Evolutionary conservation across 129 eudicot species (phyloP), one percentile per base, ranked within the genome.

Genomic region (Flaveria brownii): DNA sequence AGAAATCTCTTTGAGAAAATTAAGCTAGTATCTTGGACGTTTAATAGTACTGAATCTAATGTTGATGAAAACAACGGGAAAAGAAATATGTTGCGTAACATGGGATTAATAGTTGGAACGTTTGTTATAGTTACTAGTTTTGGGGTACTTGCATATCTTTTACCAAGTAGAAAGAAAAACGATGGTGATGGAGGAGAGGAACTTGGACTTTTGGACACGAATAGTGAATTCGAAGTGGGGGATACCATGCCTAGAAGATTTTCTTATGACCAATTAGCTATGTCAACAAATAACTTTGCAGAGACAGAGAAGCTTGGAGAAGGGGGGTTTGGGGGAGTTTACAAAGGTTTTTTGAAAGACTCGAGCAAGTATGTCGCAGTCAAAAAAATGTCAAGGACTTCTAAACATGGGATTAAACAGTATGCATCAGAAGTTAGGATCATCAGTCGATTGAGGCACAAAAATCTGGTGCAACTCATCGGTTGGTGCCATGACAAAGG

Each of bases 211-310:
- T 45, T 25, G 14, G 60, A 70, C 33, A 85, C 76, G 77, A 70
- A 70, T 22, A 45, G 22, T 20, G 85, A 86, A 39, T 80, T 86
- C 9, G 64, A 84, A 55, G 71, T 18, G 62, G 89, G 83, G 5
- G 75, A 60, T 0, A 16, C 63, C 10, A 87, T 87, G 13, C 89
- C 89, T 1, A 84, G 54, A 72, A 68, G 73, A 59, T 86, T 84
- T 57, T 61, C 85, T 0, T 86, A 88, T 25, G 16, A 62, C 0
- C 75, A 81, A 30, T 69, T 88, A 26, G 81, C 80, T 11, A 52
- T 33, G 0, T 77, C 87, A 0, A 86, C 88, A 0, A 23, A 16
- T 67, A 72, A 82, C 28, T 86, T 88, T 77, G 63, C 80, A 1
- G 83, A 81, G 18, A 50, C n/a, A 12, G 2, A 25, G 17, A 25